These are phyloP conservation scores for Atkinsonella texensis DNA, from an alignment of 2,329 filamentous ascomycete species.

Conservation along the genomic window DNA sequence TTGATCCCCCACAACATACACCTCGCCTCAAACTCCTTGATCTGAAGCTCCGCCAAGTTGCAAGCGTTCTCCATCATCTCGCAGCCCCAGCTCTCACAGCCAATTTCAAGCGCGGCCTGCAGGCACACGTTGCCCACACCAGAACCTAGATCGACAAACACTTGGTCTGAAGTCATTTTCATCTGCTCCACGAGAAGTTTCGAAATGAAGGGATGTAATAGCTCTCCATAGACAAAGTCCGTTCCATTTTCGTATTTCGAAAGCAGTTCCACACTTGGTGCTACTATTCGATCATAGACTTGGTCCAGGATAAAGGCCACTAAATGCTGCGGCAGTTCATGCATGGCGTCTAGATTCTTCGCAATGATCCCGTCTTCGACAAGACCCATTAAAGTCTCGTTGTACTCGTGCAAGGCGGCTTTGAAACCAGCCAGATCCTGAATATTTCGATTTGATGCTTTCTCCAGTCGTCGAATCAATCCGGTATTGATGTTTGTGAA, in stretches of 20 bases:
- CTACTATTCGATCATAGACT: conserved; percentile 85
- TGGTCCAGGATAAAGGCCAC: conserved; percentile 76
- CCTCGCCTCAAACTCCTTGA: conserved; percentile 71
- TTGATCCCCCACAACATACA: conserved; percentile 81
- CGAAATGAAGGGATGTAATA: conserved; percentile 73
- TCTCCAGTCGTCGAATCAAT: conserved; percentile 64
- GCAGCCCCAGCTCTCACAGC: conserved; percentile 91
- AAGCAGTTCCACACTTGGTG: conserved; percentile 73
- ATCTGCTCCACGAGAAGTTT: conserved; percentile 68
- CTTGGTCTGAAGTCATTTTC: conserved; percentile 65
- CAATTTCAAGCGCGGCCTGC: conserved; percentile 84
- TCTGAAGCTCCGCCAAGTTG: conserved; percentile 67
- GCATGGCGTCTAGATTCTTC: conserved; percentile 56
- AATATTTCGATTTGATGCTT: conserved; percentile 56
- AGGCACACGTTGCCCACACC: conserved; percentile 93
- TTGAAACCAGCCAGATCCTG: conserved; percentile 57
- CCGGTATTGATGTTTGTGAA: conserved; percentile 64
- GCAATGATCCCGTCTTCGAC: conserved; percentile 60
- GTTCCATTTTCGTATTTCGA: conserved; percentile 80
- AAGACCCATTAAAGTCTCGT: conserved; percentile 52
- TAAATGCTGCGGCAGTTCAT: conserved; percentile 57
- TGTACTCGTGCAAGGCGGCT: conserved; percentile 64
- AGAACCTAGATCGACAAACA: conserved; percentile 91
- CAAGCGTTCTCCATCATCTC: conserved; percentile 92
- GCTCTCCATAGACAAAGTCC: conserved; percentile 90